These are phyloP conservation scores for Actinidia chinensis DNA, from an alignment of 179 eudicot genomes.

Conservation along the genomic window DNA sequence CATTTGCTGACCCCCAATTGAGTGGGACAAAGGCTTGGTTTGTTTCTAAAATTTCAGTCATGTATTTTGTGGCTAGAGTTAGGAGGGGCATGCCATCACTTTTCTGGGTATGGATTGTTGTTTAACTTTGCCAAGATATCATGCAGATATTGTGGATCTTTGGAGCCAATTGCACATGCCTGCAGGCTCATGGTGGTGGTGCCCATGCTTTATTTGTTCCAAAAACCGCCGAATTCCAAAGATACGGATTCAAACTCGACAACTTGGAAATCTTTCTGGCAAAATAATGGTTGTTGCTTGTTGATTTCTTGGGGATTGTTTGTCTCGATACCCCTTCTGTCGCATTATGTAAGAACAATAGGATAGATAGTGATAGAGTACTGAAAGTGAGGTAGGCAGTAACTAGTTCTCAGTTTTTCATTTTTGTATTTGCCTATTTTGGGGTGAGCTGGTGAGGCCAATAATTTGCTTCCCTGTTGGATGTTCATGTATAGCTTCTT, in stretches of 20 bases:
- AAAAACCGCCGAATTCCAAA: conserved; percentile 94
- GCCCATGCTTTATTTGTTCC: conserved; percentile 94
- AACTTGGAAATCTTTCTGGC: conserved; percentile 86
- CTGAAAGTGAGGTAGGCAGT: conserved; percentile 81
- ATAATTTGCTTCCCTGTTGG: conserved; percentile 2
- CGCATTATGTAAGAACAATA: conserved; percentile 93
- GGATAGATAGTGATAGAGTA: conserved; percentile 83
- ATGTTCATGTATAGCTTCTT: neutral
- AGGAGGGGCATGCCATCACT: neutral
- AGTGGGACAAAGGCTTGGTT: neutral
- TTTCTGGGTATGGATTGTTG: neutral
- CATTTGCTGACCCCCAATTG: too few species aligned
- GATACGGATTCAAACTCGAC: conserved; percentile 95
- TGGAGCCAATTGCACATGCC: conserved; percentile 99
- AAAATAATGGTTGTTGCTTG: conserved; percentile 96
- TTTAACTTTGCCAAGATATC: conserved; percentile 14
- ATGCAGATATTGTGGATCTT: conserved; percentile 96
- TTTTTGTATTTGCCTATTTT: neutral
- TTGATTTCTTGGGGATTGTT: conserved; percentile 95
- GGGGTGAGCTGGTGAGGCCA: neutral
- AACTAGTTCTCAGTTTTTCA: neutral
- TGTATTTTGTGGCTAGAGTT: conserved; percentile 9
- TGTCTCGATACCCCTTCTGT: conserved; percentile 92
- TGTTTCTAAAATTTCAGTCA: neutral
- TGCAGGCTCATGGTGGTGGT: conserved; percentile 86